phyloP scores from a whole-genome alignment of 1,284 basidiomycete species.

The Irpex sp. region DNA sequence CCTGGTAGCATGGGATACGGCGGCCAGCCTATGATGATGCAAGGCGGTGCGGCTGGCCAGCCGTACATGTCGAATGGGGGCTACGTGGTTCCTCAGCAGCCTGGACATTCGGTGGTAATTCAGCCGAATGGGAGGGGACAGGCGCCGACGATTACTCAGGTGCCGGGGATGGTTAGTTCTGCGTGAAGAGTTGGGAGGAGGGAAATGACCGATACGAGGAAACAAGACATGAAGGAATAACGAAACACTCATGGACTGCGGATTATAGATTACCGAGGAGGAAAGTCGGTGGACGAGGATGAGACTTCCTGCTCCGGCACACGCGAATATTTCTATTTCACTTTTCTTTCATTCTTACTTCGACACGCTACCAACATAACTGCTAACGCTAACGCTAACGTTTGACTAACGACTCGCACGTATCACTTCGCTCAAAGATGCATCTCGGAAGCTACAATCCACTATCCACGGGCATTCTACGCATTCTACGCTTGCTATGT shows the following conservation, averaged over 20 bases:
- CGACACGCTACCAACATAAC: too few relatives aligned
- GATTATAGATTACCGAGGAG: too few relatives aligned
- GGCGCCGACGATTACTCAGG: constrained; percentile 54
- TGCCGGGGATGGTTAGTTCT: constrained; percentile 40
- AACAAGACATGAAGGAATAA: background rate
- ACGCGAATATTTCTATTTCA: too few relatives aligned
- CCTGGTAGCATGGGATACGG: background rate
- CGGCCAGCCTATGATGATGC: constrained; percentile 13
- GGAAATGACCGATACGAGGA: background rate
- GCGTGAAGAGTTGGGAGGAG: constrained; percentile 5
- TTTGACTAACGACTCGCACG: background rate
- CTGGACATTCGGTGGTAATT: constrained; percentile 65
- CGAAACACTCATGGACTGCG: too few relatives aligned
- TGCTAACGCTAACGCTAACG: too few relatives aligned
- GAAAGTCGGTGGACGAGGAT: too few relatives aligned
- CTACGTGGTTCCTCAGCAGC: constrained; percentile 40
- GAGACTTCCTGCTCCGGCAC: too few relatives aligned
- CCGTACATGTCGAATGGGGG: constrained; percentile 17
- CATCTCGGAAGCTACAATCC: too few relatives aligned
- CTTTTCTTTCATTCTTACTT: too few relatives aligned
- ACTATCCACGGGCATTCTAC: too few relatives aligned
- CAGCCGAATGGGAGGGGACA: constrained; percentile 60
- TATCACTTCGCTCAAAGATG: background rate
- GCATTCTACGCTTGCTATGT: too few relatives aligned
- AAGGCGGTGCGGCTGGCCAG: constrained; percentile 2